These are phyloP conservation scores for Cryptococcus sp. DNA, from an alignment of 1,284 basidiomycete genomes.

Conservation along the genomic window DNA sequence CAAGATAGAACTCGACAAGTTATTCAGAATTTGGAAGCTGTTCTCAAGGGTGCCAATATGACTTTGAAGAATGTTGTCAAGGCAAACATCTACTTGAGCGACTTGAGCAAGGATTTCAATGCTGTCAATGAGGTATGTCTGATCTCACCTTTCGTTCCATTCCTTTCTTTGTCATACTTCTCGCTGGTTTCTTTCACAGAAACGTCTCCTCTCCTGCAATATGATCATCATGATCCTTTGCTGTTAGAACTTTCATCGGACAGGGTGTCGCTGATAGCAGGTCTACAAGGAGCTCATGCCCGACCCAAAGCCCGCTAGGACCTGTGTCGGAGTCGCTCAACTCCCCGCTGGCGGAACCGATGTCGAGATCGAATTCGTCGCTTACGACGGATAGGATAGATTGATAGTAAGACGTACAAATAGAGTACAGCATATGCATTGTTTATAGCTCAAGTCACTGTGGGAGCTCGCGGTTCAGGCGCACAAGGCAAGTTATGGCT, in stretches of 20 bases:
- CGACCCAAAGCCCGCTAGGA: slow-evolving; percentile 57
- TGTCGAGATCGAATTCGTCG: slow-evolving; percentile 65
- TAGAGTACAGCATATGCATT: too few relatives aligned
- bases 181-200: neutral
- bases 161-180: neutral
- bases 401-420: too few relatives aligned
- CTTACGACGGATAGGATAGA: slow-evolving; percentile 37
- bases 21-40: slow-evolving; percentile 37
- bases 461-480: too few relatives aligned
- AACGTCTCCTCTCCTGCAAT: too few relatives aligned
- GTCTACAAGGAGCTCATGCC: slow-evolving; percentile 43
- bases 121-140: slow-evolving; percentile 36
- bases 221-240: too few relatives aligned
- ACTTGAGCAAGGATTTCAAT: slow-evolving; percentile 36
- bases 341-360: slow-evolving; percentile 58
- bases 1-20: slow-evolving; percentile 40
- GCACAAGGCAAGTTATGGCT: too few relatives aligned
- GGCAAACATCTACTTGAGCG: slow-evolving; percentile 42
- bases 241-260: too few relatives aligned
- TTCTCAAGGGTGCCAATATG: slow-evolving; percentile 34
- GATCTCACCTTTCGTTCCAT: neutral
- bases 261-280: slow-evolving; percentile 2
- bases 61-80: slow-evolving; percentile 36
- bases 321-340: slow-evolving; percentile 60
- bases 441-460: too few relatives aligned